Evolutionary conservation across 768 basidiomycete species (phyloP).

Genomic region (Boletus rubroflammeus): DNA sequence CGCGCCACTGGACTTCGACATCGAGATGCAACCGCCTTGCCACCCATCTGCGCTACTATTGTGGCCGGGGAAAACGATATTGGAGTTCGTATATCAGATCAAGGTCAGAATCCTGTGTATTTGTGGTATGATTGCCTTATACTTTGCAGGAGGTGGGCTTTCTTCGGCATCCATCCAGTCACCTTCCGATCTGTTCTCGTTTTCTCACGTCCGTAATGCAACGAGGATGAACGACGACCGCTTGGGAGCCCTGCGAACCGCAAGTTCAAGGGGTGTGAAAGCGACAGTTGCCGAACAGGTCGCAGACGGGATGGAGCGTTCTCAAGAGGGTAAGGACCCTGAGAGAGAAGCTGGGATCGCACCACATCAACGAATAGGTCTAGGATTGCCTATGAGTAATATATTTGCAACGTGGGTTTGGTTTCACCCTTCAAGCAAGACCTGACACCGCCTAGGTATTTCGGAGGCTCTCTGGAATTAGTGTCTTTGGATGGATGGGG

Average conservation of each 20-base stretch:
- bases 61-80: conserved; percentile 71
- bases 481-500: conserved; percentile 84
- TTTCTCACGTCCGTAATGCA: conserved; percentile 81
- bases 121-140: conserved; percentile 3
- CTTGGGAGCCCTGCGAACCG: conserved; percentile 62
- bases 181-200: conserved; percentile 82
- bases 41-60: conserved; percentile 73
- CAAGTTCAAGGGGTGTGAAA: conserved; percentile 59
- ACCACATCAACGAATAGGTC: conserved; percentile 65
- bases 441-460: conserved; percentile 50
- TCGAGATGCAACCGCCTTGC: conserved; percentile 38
- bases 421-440: neutral
- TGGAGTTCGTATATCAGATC: conserved; percentile 84
- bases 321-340: conserved; percentile 31
- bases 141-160: conserved; percentile 65
- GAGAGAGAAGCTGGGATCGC: conserved; percentile 45
- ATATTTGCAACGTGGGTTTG: conserved; percentile 74
- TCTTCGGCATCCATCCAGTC: conserved; percentile 48
- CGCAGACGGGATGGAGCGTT: conserved; percentile 25
- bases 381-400: conserved; percentile 86
- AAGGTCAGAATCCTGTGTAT: conserved; percentile 47
- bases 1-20: conserved; percentile 60
- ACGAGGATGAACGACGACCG: conserved; percentile 63
- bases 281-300: conserved; percentile 84
- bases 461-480: conserved; percentile 76